Evolutionary conservation across 1,284 basidiomycete species (phyloP).

Genomic region (Puccinia coronata): DNA sequence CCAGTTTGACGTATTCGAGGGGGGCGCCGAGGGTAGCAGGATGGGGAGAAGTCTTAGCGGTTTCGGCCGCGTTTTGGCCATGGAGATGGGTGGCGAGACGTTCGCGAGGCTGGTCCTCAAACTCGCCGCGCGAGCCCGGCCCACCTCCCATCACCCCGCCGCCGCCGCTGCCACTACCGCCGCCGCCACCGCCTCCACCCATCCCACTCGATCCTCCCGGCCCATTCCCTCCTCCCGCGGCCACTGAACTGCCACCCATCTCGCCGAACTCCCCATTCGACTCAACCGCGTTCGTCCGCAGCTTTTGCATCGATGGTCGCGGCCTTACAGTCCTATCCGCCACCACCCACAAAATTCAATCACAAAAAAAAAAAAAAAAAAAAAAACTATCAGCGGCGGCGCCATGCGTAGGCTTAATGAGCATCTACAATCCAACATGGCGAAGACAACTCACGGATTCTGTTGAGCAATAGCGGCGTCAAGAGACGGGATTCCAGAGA

Average conservation of each 20-base stretch:
- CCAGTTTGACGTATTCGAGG: slow-evolving; percentile 81
- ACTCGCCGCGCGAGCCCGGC: background rate
- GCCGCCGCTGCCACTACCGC: too few relatives aligned
- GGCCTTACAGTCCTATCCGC: background rate
- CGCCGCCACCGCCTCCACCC: background rate
- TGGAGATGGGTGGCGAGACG: slow-evolving; percentile 44
- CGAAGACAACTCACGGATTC: background rate
- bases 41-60: slow-evolving; percentile 39
- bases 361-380: too few relatives aligned
- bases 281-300: slow-evolving; percentile 7
- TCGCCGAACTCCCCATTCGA: background rate
- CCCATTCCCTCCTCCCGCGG: background rate
- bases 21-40: slow-evolving; percentile 47
- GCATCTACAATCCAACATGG: background rate
- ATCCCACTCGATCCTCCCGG: background rate
- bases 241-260: background rate
- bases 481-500: background rate
- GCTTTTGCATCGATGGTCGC: slow-evolving; percentile 23
- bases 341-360: too few relatives aligned
- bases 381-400: background rate
- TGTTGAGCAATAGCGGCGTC: background rate
- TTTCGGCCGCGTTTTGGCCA: slow-evolving; percentile 28
- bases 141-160: too few relatives aligned
- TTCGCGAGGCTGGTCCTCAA: slow-evolving; percentile 45
- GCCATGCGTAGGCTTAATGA: too few relatives aligned